Evolutionary conservation across 768 basidiomycete genomes (phyloP).

Genomic region (Pholiota molesta): DNA sequence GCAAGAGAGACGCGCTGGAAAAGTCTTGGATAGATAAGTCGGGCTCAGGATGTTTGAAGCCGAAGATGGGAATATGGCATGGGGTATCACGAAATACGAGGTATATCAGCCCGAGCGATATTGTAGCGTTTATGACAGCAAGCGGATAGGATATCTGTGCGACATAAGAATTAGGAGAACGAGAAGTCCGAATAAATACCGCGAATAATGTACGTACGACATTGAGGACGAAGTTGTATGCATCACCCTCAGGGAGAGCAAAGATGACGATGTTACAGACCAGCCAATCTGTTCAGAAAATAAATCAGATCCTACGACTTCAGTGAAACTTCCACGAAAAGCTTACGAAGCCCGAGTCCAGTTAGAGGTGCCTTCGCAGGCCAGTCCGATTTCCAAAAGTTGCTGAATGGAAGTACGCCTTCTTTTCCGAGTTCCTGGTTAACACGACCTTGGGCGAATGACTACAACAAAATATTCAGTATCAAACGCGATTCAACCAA

Average conservation of each 20-base stretch:
- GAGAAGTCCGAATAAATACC: neutral
- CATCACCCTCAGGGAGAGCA: constrained; percentile 60
- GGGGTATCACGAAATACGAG: constrained; percentile 23
- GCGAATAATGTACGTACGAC: constrained; percentile 37
- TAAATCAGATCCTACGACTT: neutral
- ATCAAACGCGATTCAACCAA: constrained; percentile 19
- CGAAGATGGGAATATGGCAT: neutral
- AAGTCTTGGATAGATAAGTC: neutral
- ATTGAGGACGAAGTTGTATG: constrained; percentile 65
- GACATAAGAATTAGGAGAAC: neutral
- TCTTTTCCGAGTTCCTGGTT: constrained; percentile 67
- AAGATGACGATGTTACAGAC: constrained; percentile 41
- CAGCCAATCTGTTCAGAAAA: constrained; percentile 31
- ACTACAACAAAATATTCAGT: constrained; percentile 19
- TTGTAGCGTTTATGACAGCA: constrained; percentile 51
- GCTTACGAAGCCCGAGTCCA: constrained; percentile 55
- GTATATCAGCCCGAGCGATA: constrained; percentile 55
- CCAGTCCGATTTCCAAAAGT: constrained; percentile 60
- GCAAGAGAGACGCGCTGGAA: constrained; percentile 8
- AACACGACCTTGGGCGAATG: constrained; percentile 41
- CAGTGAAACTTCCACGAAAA: neutral
- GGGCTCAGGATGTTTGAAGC: no score
- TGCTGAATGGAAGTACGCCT: constrained; percentile 61
- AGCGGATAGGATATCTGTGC: constrained; percentile 46
- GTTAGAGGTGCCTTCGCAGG: constrained; percentile 64